Evolutionary conservation across 768 basidiomycete species (phyloP), one percentile per base, ranked within the genome.

Genomic region (Suillus spraguei): DNA sequence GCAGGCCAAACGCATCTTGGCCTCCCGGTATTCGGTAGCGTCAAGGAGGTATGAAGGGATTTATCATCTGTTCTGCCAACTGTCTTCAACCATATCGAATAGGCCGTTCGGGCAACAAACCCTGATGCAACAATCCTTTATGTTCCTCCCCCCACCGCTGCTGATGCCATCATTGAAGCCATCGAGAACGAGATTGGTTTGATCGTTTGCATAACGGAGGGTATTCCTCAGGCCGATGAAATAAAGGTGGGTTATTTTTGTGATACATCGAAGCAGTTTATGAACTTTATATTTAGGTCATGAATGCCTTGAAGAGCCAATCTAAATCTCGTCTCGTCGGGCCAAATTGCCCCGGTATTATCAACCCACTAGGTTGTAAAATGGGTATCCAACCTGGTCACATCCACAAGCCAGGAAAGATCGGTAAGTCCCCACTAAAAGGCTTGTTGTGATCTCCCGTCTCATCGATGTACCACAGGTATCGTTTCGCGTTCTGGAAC

Each of bases 361-460:
- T 99, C 73, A 96, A 97, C 72, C 96, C 97, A 20, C 82, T 91
- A 46, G 97, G 97, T 24, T 99, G 97, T 83, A 99, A 99, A 83
- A 98, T 99, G 88, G 97, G 97, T 64, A 99, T 99, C 72, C 92
- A 94, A 72, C 97, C 97, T 14, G 97, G 95, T 33, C 95, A 97
- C 74, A 98, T 99, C 70, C 97, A 99, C 81, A 94, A 77, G 69
- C 95, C 97, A 62, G 97, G 97, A 60, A 94, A 92, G 69, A 97
- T 99, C 69, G 97, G 96, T 92, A 69, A 39, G 85, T 73, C 4
- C 41, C 36, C 36, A 44, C 49, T 22, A 32, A 14, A n/a, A 17
- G 24, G 3, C 24, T 20, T 4, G 10, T 13, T 49, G 9, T 52
- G 46, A 24, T 22, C 32, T 60, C 47, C 28, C 4, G 33, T 17